phyloP scores from a whole-genome alignment of 768 basidiomycete genomes.

The Boletus rubropictus region DNA sequence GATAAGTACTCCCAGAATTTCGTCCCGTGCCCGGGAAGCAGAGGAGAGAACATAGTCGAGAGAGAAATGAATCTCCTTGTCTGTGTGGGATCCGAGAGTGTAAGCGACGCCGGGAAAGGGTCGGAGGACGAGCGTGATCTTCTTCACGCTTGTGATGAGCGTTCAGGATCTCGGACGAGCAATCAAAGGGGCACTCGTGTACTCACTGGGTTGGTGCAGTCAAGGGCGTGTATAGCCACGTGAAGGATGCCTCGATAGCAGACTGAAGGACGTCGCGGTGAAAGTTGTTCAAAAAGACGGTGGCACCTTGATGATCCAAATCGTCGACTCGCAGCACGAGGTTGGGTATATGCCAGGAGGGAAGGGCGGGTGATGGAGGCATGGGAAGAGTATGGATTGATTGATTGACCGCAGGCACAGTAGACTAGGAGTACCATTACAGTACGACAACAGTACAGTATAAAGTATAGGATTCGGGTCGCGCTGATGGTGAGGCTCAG shows the following conservation, averaged over 20 bases:
- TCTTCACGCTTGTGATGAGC: slow-evolving; percentile 38
- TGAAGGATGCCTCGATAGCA: slow-evolving; percentile 38
- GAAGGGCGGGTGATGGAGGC: slow-evolving; percentile 21
- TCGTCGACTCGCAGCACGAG: slow-evolving; percentile 54
- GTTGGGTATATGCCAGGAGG: slow-evolving; percentile 50
- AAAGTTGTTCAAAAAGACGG: slow-evolving; percentile 50
- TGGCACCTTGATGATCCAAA: slow-evolving; percentile 51
- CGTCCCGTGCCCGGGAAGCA: slow-evolving; percentile 42
- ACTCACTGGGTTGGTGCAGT: slow-evolving; percentile 46
- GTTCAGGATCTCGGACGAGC: slow-evolving; percentile 5
- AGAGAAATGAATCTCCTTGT: slow-evolving; percentile 75
- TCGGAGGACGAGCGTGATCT: slow-evolving; percentile 54
- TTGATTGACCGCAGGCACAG: background rate
- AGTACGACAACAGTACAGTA: background rate
- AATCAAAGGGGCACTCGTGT: background rate
- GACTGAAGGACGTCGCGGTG: slow-evolving; percentile 34
- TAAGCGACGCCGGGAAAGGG: slow-evolving; percentile 68
- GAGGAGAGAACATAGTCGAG: slow-evolving; percentile 53
- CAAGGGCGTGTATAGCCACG: slow-evolving; percentile 40
- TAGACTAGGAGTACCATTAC: slow-evolving; percentile 7
- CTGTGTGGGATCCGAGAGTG: slow-evolving; percentile 47
- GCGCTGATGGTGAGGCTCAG: background rate
- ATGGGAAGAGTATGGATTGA: slow-evolving; percentile 9
- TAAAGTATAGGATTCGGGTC: background rate
- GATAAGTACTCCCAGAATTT: slow-evolving; percentile 64